Evolutionary conservation across 2,329 filamentous ascomycete genomes (phyloP), one percentile per base, ranked within the genome.

Genomic region (Aspergillus versicolor): DNA sequence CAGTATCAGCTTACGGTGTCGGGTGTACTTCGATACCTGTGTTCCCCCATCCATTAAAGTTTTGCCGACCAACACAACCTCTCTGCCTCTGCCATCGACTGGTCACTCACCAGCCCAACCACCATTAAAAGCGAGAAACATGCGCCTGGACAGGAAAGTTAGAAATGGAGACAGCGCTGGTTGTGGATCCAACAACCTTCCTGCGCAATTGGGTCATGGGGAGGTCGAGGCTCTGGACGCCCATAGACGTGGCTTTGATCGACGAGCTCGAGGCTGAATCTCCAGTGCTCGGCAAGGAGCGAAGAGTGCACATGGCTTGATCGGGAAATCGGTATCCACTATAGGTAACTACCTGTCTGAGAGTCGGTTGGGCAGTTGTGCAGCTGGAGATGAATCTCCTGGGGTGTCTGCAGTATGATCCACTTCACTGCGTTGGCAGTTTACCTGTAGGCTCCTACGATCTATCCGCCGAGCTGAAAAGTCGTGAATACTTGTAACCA

Each of bases 281-380:
- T 38, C 46, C 46, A 49, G 38, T 32, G 22, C 34, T 21, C 46
- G 34, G 4, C 34, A 5, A 13, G 12, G 34, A n/a, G 12, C 5
- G 13, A 37, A 7, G 13, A n/a, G 34, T 37, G 34, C 15, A 37
- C 4, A 37, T 37, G 15, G 34, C 34, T 30, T 37, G 34, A 37
- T 13, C 15, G 15, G 15, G 34, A 5, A 37, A 37, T 37, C 5
- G 12, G 34, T 37, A n/a, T 37, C 34, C 34, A 37, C 13, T 9
- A 30, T 11, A 30, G 27, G 27, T 17, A 22, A 17, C 21, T 12
- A 22, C 19, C 21, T n/a, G 50, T 34, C 30, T 30, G 27, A 30
- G 38, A 13, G 12, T 37, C 34, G 13, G 51, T 53, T 46, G 51
- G 51, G 51, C 51, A 53, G 19, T 6, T 32, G 9, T 53, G 51